Evolutionary conservation across 2,329 filamentous ascomycete genomes (phyloP), one percentile per base, ranked within the genome.

Genomic region (Colletotrichum abscissum): DNA sequence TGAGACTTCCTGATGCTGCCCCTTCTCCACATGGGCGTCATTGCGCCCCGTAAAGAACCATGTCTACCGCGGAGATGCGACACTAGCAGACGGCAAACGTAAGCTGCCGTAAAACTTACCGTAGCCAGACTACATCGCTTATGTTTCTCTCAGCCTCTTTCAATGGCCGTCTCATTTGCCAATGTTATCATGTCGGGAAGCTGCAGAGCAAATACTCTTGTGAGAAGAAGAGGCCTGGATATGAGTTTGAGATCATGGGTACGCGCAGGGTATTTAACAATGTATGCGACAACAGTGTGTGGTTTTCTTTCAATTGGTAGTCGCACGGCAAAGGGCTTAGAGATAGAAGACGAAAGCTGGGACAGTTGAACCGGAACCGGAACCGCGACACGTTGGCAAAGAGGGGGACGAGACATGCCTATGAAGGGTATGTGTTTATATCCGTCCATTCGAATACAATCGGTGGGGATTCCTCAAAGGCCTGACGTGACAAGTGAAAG

Each of bases 21-120:
- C 16, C 30, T 63, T 72, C 58, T 59, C 69, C 69, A 72, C 65
- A 57, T 28, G 33, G 30, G 65, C 65, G 66, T 72, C 69, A 69
- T 72, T 69, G 54, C 66, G 59, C 59, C 28, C 54, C 33, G 65
- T 46, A 69, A 46, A 42, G 66, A 72, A 55, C 24, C 58, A 54
- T 64, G 33, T 42, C 55, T 46, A 69, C 24, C 33, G 52, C 33
- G 49, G 33, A 54, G 54, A 35, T 62, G 54, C 55, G 58, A 69
- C 70, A 46, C 59, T 69, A 59, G 60, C 54, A 55, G 14, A 46
- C 59, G 58, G 42, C 59, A 73, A 64, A 69, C 54, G 65, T 58
- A 72, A 69, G 52, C 63, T 63, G 52, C 24, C 38, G 38, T 9
- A 28, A 16, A 54, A 16, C 24, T 30, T 26, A 35, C 16, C 6